Evolutionary conservation across 2,329 filamentous ascomycete genomes (phyloP).

Genomic region (Hirsutella thompsonii): DNA sequence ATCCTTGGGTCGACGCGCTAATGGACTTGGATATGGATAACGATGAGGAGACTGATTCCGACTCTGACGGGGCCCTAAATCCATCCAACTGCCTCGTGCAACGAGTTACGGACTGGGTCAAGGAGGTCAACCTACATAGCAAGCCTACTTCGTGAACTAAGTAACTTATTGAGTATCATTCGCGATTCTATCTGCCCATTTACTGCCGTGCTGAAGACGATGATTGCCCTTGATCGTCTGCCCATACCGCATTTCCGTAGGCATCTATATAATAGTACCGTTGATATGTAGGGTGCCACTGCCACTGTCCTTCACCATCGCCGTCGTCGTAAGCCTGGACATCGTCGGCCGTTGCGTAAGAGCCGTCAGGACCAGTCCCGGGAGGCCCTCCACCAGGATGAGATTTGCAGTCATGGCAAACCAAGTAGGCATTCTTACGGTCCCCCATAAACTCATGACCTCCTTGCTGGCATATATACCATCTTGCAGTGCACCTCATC

Average conservation of each 20-base stretch:
- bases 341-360: neutral
- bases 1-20: slow-evolving; percentile 3
- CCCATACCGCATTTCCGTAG: neutral
- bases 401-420: no score
- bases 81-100: neutral
- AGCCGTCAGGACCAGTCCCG: no score
- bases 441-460: no score
- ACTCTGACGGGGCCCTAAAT: neutral
- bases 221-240: neutral
- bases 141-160: neutral
- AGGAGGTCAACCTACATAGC: neutral
- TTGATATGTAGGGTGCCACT: no score
- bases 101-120: neutral
- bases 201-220: neutral
- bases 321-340: no score
- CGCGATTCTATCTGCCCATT: neutral
- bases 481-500: no score
- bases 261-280: neutral
- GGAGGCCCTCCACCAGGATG: no score
- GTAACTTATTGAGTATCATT: neutral
- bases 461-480: no score
- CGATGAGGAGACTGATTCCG: neutral
- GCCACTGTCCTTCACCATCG: no score
- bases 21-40: slow-evolving; percentile 1
- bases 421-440: no score